Evolutionary conservation across 441 rosid genomes (phyloP).

Genomic region (Pelargonium cotyledonis): DNA sequence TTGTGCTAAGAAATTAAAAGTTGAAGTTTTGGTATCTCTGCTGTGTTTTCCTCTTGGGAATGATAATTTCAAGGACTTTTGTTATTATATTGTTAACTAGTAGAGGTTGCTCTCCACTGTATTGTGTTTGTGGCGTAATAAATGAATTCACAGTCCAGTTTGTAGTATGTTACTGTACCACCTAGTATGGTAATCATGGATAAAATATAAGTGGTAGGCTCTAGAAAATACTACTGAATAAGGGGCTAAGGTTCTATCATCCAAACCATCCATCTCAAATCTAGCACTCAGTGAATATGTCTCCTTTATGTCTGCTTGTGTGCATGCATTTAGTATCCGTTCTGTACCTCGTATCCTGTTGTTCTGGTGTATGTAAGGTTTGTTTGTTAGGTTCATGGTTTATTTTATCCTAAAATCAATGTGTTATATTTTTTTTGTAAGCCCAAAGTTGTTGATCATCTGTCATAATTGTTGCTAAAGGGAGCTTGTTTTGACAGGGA

Average conservation of each 20-base stretch:
- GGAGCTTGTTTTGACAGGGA: slow-evolving; percentile 55
- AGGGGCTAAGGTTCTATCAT: neutral
- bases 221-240: neutral
- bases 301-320: neutral
- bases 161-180: no score
- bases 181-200: neutral
- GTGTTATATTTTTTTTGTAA: slow-evolving; percentile 1
- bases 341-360: neutral
- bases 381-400: neutral
- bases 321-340: neutral
- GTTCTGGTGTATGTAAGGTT: neutral
- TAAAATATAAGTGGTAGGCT: neutral
- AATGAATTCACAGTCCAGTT: neutral
- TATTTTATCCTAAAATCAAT: neutral
- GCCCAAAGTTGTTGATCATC: neutral
- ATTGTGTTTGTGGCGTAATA: neutral
- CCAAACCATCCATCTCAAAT: neutral
- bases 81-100: neutral
- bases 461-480: slow-evolving; percentile 15
- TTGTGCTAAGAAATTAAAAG: neutral
- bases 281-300: neutral
- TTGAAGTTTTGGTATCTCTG: neutral
- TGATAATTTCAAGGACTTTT: neutral
- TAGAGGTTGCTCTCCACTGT: neutral
- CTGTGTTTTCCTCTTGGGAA: neutral